Conservation (phyloP, 331 rosid species). For the Dryas integrifolia region DNA sequence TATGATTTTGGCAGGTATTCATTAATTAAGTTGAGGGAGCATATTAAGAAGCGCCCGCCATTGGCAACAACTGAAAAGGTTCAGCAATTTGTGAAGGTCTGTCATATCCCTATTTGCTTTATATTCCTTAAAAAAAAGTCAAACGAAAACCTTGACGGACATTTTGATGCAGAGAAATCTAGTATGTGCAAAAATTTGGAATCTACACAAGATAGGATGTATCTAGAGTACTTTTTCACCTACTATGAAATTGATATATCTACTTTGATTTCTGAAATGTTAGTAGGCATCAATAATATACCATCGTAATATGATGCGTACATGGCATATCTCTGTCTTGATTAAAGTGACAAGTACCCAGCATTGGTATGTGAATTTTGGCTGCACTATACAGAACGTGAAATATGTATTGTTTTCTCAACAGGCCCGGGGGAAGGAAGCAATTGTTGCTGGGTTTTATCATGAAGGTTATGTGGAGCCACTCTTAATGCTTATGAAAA, state of each 20-base stretch:
- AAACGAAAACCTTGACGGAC: not conserved
- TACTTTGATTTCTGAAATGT: not conserved
- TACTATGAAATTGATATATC: not conserved
- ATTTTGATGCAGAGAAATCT: not conserved
- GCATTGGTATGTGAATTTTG: not conserved
- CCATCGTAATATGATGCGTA: not conserved
- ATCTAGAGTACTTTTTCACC: not conserved
- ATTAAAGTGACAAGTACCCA: not conserved
- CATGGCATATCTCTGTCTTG: not conserved
- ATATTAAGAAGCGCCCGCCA: conserved; percentile 93
- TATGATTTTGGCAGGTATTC: conserved; percentile 58
- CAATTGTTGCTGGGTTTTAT: conserved; percentile 89
- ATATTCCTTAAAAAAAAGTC: not conserved
- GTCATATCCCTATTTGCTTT: not conserved
- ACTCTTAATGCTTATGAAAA: conserved; percentile 92
- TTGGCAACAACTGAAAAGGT: conserved; percentile 92
- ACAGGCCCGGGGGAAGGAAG: conserved; percentile 91
- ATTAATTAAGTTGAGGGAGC: conserved; percentile 75
- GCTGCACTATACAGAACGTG: not conserved
- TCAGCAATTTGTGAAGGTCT: conserved; percentile 88
- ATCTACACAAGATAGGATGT: not conserved
- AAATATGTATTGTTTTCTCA: conserved; percentile 9
- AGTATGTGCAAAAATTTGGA: not conserved
- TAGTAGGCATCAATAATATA: not conserved
- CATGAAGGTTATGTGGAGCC: conserved; percentile 91